Evolutionary conservation across 2,329 filamentous ascomycete genomes (phyloP), one percentile per base, ranked within the genome.

Genomic region (Monosporascus sp.): DNA sequence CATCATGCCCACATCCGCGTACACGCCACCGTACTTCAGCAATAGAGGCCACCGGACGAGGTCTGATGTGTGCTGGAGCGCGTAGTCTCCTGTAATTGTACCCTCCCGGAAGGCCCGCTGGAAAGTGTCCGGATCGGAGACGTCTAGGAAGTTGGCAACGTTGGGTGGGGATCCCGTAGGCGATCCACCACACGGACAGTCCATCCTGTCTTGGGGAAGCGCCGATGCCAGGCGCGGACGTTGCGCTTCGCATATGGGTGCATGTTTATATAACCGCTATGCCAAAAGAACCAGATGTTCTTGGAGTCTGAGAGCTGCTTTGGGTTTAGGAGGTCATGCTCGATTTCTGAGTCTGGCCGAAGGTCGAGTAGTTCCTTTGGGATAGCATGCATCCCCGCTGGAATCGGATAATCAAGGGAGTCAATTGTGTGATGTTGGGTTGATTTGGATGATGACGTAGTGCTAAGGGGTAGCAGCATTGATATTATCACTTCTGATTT

Each of bases 41-140:
- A 84, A 65, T 14, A 83, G 67, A 3, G 81, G 81, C 58, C 71
- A 82, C 1, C 81, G 75, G 3, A 84, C 77, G 1, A 85, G 74
- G 54, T 85, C 82, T 0, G 79, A 82, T 0, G 72, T 77, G 60
- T 83, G 80, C 59, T 83, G 80, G 3, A 68, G 65, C 0, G 72
- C 74, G 62, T 80, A 81, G 8, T 66, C 65, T 15, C 81, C 80
- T 3, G 67, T 68, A 6, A 84, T 68, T 0, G 70, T 72, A 6
- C 73, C 72, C n/a, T 80, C 68, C 6, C 62, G 38, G 60, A 83
- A 83, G 0, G 79, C 75, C 36, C 63, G 63, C 0, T 80, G 80
- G 52, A 83, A 80, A 0, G 65, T 65, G 0, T 52, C 48, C 0
- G 68, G 66, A 50, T 79, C 74, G 2, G 69, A 54, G 7, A 75